These are phyloP conservation scores for Castanea mollissima DNA, from an alignment of 306 rosid genomes.

Conservation along the genomic window DNA sequence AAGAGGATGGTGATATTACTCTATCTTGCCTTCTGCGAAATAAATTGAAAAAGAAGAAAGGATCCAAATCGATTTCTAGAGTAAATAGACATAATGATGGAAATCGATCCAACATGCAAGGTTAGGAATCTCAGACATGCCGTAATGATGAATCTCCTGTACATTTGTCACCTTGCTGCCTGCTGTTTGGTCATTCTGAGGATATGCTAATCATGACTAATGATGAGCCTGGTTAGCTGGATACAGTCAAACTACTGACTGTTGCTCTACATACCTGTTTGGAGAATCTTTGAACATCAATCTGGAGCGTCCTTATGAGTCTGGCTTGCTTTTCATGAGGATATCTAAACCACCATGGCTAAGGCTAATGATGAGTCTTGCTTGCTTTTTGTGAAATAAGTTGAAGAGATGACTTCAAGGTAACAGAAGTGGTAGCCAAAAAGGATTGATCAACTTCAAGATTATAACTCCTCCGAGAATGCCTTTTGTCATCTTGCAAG, in stretches of 20 bases:
- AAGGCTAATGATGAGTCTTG: too few relatives aligned
- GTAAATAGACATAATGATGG: too few relatives aligned
- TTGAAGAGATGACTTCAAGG: constrained; percentile 13
- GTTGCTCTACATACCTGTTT: constrained; percentile 1
- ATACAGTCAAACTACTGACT: constrained; percentile 18
- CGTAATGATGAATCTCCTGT: background rate
- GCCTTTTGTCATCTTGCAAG: background rate
- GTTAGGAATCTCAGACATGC: background rate
- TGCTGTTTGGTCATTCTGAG: background rate
- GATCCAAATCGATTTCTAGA: too few relatives aligned
- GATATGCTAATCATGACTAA: constrained; percentile 8
- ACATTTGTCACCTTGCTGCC: background rate
- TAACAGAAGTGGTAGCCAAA: constrained; percentile 10
- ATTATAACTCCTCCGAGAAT: background rate
- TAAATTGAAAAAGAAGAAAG: constrained; percentile 33
- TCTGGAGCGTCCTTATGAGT: constrained; percentile 20
- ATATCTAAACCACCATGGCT: background rate
- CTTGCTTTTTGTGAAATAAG: too few relatives aligned
- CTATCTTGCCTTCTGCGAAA: constrained; percentile 26
- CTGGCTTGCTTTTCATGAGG: constrained; percentile 18
- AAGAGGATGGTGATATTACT: constrained; percentile 17
- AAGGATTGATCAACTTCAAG: constrained; percentile 1
- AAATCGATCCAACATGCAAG: constrained; percentile 2
- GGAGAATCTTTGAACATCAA: constrained; percentile 18
- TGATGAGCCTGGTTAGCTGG: constrained; percentile 19